Evolutionary conservation across 139 green algal species (phyloP), one percentile per base, ranked within the genome.

Genomic region (Yamagishiella unicocca): DNA sequence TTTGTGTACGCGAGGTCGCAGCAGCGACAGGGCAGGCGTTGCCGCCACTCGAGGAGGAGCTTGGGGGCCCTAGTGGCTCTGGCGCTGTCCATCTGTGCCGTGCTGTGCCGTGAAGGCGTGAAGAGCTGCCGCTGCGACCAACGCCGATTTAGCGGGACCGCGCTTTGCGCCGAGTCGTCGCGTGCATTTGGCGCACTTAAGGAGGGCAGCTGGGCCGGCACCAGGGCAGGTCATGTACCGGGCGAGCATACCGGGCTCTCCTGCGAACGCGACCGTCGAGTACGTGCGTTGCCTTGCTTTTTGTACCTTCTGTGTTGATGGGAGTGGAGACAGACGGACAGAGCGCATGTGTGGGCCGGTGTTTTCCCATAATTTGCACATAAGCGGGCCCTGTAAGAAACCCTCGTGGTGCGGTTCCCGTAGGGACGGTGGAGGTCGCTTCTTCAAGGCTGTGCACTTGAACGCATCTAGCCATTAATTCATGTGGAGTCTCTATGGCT

Each of bases 281-380:
- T 55, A 58, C 54, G 70, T 78, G 70, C 38, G 70, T 55, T 54
- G 38, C 70, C 70, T 58, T 78, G 70, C 70, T 55, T 78, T 78
- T 78, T 78, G 37, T 78, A 78, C 70, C 67, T 46, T 55, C 38
- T 33, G 70, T 78, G 70, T 78, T 78, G 27, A 74, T 74, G 66
- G 70, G 70, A 78, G 70, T 33, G 70, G 25, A 78, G 17, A 78
- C 70, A 78, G 70, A 78, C 70, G 70, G 70, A 78, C 70, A 58
- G 70, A 78, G 70, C 70, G 70, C 70, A 55, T 46, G 25, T 78
- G 70, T 53, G 70, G 38, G 8, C 33, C 40, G 70, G 42, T 78
- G 70, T 33, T 54, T 75, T 75, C 35, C 33, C 70, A 54, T 78
- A 33, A 46, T 58, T 54, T 33, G 70, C 70, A 78, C 70, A 55